These are phyloP conservation scores for Lotmaria passim DNA, from an alignment of 208 protist species.

Conservation along the genomic window DNA sequence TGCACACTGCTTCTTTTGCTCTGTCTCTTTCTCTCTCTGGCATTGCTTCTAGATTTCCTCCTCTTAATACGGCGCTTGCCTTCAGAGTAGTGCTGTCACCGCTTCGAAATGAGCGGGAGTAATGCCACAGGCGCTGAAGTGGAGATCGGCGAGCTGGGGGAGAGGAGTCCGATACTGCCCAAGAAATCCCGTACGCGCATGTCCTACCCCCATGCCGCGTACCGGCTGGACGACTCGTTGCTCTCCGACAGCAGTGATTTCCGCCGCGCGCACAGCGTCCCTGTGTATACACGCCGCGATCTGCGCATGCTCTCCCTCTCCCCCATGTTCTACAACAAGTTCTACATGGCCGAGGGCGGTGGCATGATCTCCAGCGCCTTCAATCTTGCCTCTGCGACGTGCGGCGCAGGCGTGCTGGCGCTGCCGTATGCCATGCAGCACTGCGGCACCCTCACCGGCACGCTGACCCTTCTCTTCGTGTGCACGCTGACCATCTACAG, in stretches of 20 bases:
- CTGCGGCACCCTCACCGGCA: constrained; percentile 52
- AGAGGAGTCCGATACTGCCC: constrained; percentile 39
- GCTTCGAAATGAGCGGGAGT: constrained; percentile 2
- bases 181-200: constrained; percentile 22
- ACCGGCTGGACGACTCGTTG: background rate
- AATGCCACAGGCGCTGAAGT: background rate
- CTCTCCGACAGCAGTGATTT: constrained; percentile 7
- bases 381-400: constrained; percentile 79
- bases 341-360: constrained; percentile 63
- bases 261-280: constrained; percentile 41
- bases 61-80: no score
- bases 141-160: constrained; percentile 10
- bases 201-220: constrained; percentile 38
- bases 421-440: constrained; percentile 75
- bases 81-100: no score
- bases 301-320: constrained; percentile 41
- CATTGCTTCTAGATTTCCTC: no score
- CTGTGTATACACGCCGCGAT: constrained; percentile 32
- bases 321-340: constrained; percentile 50
- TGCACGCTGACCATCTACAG: constrained; percentile 73
- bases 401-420: constrained; percentile 77
- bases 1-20: no score
- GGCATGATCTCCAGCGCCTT: constrained; percentile 75
- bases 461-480: constrained; percentile 50
- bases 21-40: no score